Percentiles rank a stretch among this genome's conserved stretches.
phyloP scores from a whole-genome alignment of 2,329 filamentous ascomycete genomes.

The Trichoderma citrinoviride region DNA sequence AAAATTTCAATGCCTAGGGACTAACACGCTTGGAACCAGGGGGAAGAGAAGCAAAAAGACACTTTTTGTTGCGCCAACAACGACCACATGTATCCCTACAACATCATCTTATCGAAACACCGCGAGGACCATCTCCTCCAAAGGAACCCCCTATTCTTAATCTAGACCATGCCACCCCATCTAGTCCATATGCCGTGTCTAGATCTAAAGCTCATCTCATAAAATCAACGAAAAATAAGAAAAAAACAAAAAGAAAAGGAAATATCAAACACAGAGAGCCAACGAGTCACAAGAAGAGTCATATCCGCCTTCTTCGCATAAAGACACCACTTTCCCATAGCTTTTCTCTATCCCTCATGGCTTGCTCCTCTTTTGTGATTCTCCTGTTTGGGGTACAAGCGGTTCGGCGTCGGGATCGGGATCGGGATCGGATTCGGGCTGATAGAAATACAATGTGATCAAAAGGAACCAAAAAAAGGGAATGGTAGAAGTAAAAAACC shows the following conservation, averaged over 20 bases:
- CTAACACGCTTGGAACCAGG: not conserved
- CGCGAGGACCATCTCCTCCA: not conserved
- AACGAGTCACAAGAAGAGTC: slow-evolving; percentile 1
- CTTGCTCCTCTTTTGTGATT: not conserved
- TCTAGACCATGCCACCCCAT: not conserved
- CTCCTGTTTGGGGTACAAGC: not conserved
- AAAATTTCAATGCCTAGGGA: not conserved
- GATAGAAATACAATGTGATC: slow-evolving; percentile 10
- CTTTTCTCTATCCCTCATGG: slow-evolving; percentile 5
- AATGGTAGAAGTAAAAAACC: slow-evolving; percentile 2
- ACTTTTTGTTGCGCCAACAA: slow-evolving; percentile 11
- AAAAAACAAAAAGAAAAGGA: not conserved
- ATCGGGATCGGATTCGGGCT: not conserved
- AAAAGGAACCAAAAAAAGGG: not conserved
- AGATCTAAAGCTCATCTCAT: slow-evolving; percentile 19
- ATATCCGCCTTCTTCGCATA: not conserved
- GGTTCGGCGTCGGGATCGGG: not conserved
- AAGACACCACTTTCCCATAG: not conserved
- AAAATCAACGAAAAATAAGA: not conserved
- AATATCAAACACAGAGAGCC: not conserved
- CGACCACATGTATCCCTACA: slow-evolving; percentile 12
- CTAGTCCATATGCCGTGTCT: slow-evolving; percentile 17
- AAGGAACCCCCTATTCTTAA: not conserved
- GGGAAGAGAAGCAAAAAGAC: not conserved
- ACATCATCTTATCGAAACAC: not conserved